These are phyloP conservation scores for Lepidium didymum DNA, from an alignment of 345 rosid genomes.

Conservation along the genomic window DNA sequence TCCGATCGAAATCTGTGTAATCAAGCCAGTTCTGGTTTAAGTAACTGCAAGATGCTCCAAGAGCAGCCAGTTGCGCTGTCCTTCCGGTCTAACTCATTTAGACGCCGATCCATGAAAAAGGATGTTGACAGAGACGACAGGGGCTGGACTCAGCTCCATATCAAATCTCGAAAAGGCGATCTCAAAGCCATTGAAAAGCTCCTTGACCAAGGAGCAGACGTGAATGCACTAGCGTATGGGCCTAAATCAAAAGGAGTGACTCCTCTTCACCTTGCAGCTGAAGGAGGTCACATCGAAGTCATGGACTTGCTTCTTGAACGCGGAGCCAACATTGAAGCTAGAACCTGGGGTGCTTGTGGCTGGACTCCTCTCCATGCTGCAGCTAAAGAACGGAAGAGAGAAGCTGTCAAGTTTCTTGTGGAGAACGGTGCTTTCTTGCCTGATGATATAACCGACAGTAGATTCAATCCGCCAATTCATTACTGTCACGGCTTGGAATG, in stretches of 20 bases:
- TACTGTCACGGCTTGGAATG: constrained; percentile 92
- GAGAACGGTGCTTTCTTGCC: constrained; percentile 90
- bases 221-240: constrained; percentile 73
- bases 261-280: constrained; percentile 94
- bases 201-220: constrained; percentile 75
- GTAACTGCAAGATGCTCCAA: constrained; percentile 36
- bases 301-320: constrained; percentile 88
- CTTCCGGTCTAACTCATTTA: constrained; percentile 48
- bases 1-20: not conserved
- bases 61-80: constrained; percentile 34
- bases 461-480: constrained; percentile 89
- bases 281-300: constrained; percentile 81
- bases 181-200: constrained; percentile 59
- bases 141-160: constrained; percentile 86
- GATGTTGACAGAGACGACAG: constrained; percentile 48
- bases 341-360: constrained; percentile 85
- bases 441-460: constrained; percentile 63
- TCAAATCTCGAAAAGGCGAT: constrained; percentile 80
- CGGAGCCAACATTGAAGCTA: constrained; percentile 88
- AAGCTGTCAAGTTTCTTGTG: constrained; percentile 70
- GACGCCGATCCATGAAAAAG: constrained; percentile 37
- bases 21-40: not conserved
- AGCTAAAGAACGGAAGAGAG: constrained; percentile 73
- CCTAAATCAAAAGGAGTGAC: constrained; percentile 80
- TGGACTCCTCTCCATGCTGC: constrained; percentile 96